Base-by-base conservation (phyloP, 352 stramenopile genomes). In the Phytophthora citricola region DNA sequence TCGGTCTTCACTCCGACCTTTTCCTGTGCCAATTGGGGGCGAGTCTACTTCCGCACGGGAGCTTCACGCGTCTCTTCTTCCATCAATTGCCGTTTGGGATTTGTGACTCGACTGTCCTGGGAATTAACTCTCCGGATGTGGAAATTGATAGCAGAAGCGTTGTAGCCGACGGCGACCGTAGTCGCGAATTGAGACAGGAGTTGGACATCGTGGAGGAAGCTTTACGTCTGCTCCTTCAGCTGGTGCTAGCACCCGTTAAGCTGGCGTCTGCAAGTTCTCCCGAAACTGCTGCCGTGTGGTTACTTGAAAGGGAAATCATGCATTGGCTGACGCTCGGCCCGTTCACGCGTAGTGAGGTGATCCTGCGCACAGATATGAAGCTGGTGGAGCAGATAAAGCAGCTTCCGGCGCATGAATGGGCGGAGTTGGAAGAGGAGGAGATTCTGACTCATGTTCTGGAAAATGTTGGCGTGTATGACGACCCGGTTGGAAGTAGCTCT, bases 321-420 rank as follows among this genome's bases (percentile, higher is more conserved):
- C 86, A 94, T 55, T 94, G 87, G 83, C 62, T 94, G 9, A 84
- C 75, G 34, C 68, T 91, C 9, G 87, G 84, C 1, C 81, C 87
- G 11, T 87, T 85, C 27, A 86, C 83, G 10, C 71, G 87, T 39
- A 93, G 84, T 55, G 87, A 94, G 39, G 62, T 93, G 41, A 58
- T 87, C 9, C 65, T 73, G 48, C 83, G 87, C 34, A 73, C 83
- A 20, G 82, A 94, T 59, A 77, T 87, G 59, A 90, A 90, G 63
- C 64, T 94, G 20, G 71, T 94, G 12, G 87, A 94, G 58, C 79
- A 85, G 53, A 78, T 92, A n/a, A 89, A 90, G 29, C 81, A 89
- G 26, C 59, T 83, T 26, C 48, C 71, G 12, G 51, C 50, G 0
- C 83, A 90, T 43, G 74, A 83, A 10, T 89, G 79, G 76, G 70